Evolutionary conservation across 1,284 basidiomycete species (phyloP).

Genomic region (Quambalaria eucalypti): DNA sequence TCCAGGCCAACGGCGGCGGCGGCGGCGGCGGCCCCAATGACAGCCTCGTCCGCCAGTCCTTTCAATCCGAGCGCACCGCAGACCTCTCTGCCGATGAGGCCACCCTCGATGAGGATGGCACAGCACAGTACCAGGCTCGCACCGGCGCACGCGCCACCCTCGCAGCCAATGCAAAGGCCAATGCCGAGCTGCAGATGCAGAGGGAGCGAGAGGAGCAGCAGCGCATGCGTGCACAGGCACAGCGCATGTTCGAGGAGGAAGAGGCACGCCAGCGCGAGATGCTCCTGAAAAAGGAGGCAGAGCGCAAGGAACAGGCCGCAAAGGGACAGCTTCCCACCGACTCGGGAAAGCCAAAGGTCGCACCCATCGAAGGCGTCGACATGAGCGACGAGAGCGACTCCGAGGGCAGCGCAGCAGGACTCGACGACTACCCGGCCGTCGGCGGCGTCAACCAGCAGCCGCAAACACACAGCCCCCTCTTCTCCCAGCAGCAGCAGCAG

Average conservation of each 20-base stretch:
- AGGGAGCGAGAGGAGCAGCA: constrained; percentile 25
- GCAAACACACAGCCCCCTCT: constrained; percentile 38
- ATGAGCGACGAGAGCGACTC: constrained; percentile 44
- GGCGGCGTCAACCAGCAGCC: constrained; percentile 16
- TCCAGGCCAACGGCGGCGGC: constrained; percentile 19
- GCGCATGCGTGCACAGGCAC: constrained; percentile 23
- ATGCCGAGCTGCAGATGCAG: constrained; percentile 23
- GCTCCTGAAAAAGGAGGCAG: constrained; percentile 25
- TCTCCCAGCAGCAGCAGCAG: too few species aligned
- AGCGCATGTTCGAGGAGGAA: constrained; percentile 34
- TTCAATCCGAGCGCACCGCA: constrained; percentile 25
- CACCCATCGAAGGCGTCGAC: constrained; percentile 38
- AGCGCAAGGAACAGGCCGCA: constrained; percentile 22
- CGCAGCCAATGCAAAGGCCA: constrained; percentile 39
- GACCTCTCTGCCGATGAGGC: constrained; percentile 13
- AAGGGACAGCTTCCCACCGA: constrained; percentile 17
- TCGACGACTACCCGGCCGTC: background rate
- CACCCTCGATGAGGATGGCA: constrained; percentile 21
- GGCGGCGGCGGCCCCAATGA: background rate
- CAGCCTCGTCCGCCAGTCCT: constrained; percentile 8
- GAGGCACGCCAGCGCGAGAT: constrained; percentile 30
- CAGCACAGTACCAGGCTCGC: constrained; percentile 13
- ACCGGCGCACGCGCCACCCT: constrained; percentile 39
- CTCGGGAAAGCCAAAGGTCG: constrained; percentile 20
- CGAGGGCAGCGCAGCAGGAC: constrained; percentile 20